phyloP scores from a whole-genome alignment of 2,329 filamentous ascomycete species.

The Apiospora arundinis region DNA sequence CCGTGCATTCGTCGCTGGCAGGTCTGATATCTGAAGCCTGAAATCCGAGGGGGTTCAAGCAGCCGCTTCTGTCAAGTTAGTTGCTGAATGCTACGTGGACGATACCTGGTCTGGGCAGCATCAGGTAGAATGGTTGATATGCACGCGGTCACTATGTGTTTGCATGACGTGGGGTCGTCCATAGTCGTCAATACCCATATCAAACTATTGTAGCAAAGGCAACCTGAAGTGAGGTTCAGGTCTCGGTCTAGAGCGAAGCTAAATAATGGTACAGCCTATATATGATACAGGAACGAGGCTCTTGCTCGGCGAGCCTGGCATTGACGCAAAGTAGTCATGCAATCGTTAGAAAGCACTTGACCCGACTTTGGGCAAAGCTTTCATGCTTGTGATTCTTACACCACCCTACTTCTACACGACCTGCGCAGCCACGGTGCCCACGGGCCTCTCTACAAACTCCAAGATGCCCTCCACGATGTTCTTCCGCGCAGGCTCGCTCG shows the following conservation, averaged over 20 bases:
- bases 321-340: neutral
- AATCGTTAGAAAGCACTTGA: neutral
- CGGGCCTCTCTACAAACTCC: constrained; percentile 84
- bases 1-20: neutral
- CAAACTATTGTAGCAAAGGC: neutral
- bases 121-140: neutral
- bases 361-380: neutral
- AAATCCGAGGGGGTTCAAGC: too few species aligned
- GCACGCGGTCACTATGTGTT: neutral
- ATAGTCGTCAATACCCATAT: neutral
- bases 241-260: neutral
- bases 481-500: constrained; percentile 79
- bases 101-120: neutral
- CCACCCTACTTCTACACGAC: neutral
- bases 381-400: neutral
- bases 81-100: too few species aligned
- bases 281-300: neutral
- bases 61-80: too few species aligned
- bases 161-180: neutral
- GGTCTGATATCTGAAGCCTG: too few species aligned
- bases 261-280: neutral
- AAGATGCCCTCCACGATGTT: constrained; percentile 89
- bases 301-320: neutral
- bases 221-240: neutral
- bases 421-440: constrained; percentile 51